Base-by-base conservation (phyloP, 805 yeast species). In the Blastobotrys chiropterorum region DNA sequence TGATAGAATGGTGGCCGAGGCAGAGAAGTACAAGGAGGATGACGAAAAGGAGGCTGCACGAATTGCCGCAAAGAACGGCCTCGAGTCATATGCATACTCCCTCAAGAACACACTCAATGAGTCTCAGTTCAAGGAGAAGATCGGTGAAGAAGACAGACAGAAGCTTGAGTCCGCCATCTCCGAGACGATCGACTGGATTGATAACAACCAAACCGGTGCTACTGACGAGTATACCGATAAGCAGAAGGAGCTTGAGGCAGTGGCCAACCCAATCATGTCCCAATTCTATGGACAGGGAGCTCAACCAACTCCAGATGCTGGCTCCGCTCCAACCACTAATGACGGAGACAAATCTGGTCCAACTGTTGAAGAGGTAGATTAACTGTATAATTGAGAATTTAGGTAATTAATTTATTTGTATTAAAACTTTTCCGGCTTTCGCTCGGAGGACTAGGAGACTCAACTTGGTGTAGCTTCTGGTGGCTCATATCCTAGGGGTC, bases 1-100 rank as follows among this genome's bases (percentile, higher is more conserved):
- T 65, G 97, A 92, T 78, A 86, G 90, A 76, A 90, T 90, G 98
- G 97, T 92, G 59, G 76, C 87, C 59, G 97, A 92, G 74, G 98
- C 97, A 66, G 97, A 92, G 79, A 90, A 90, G 79, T 90, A 76
- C 83, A 90, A 87, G 80, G 96, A 87, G 63, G 96, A 90, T 74
- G 97, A 90, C 74, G 97, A 90, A 74, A 80, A 82, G 77, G 97
- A 90, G 81, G 87, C 96, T 68, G 72, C 82, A 61, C 89, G 98
- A 79, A 83, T 90, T 64, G 87, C 81, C 68, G 89, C 95, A 73
- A 90, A 89, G 89, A 92, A 90, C 77, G 90, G 85, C 66, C 82
- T 92, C 69, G 97, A 90, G 81, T 87, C 97, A 42, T 92, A 89
- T 73, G 86, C 96, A 61, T 90, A 88, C 83, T 85, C 94, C 49